phyloP scores from a whole-genome alignment of 805 yeast genomes.

The Candida coquimbonensis region DNA sequence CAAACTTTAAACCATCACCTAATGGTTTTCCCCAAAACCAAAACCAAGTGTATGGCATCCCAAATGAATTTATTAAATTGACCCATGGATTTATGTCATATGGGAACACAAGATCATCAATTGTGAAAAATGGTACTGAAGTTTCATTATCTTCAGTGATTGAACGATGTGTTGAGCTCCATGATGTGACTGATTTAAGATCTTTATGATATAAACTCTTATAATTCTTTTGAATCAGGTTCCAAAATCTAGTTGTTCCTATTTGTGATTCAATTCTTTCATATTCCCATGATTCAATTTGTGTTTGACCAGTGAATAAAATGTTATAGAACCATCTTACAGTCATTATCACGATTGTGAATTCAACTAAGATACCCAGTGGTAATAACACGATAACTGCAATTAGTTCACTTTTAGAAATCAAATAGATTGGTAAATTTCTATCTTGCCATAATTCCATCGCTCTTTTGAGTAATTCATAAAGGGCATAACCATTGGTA shows the following conservation, averaged over 20 bases:
- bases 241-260: constrained; percentile 48
- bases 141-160: constrained; percentile 7
- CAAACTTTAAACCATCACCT: constrained; percentile 54
- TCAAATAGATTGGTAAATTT: constrained; percentile 48
- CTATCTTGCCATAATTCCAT: constrained; percentile 39
- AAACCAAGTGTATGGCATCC: constrained; percentile 58
- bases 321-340: constrained; percentile 54
- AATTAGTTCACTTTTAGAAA: constrained; percentile 44
- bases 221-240: constrained; percentile 39
- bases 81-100: constrained; percentile 61
- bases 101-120: constrained; percentile 74
- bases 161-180: constrained; percentile 15
- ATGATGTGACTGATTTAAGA: constrained; percentile 13
- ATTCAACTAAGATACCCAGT: constrained; percentile 48
- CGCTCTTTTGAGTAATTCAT: constrained; percentile 35
- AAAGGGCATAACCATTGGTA: constrained; percentile 41
- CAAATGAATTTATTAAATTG: constrained; percentile 50
- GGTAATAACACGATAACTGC: constrained; percentile 51
- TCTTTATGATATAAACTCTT: constrained; percentile 17
- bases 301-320: constrained; percentile 64
- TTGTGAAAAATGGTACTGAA: constrained; percentile 29
- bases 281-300: constrained; percentile 87
- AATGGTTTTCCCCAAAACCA: constrained; percentile 63
- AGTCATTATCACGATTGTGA: constrained; percentile 53
- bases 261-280: constrained; percentile 72